Evolutionary conservation across 257 asterid species (phyloP), one percentile per base, ranked within the genome.

Genomic region (Eucommia ulmoides): DNA sequence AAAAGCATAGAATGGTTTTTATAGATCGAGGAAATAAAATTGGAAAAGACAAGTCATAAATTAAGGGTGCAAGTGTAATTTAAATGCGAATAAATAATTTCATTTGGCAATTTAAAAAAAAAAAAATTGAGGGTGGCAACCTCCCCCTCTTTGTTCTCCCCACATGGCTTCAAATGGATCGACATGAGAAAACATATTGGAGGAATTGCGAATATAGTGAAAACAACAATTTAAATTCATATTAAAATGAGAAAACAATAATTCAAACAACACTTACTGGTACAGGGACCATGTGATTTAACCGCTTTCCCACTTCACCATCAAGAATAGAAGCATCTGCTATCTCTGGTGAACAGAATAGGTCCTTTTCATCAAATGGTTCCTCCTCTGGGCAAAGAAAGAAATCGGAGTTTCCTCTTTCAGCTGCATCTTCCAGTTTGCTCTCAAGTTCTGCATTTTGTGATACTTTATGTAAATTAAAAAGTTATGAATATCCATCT

Each of bases 241-340:
- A 35, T 35, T 2, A 18, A 0, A 1, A 35, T 9, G n/a, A 4
- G 3, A 18, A 2, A 35, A 35, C 44, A 10, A 10, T 11, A 35
- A 3, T 41, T 22, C 25, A 26, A 20, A 45, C 59, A n/a, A 49
- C 57, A 75, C 93, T 67, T 76, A 88, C 97, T 60, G 95, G 82
- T 50, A 81, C 65, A 2, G 97, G 69, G 51, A 69, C 71, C 88
- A 88, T 73, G 59, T 84, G 86, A 66, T 71, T 77, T 69, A 81
- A 62, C 68, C 97, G 68, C 65, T 69, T 84, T 24, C 93, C 97
- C 52, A 88, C 64, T 63, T 83, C 94, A 59, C 92, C 91, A 71
- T 83, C 95, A 69, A 84, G 73, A 70, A 57, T 73, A 48, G 81
- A 77, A 47, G 83, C 95, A 67, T 68, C 67, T 69, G 75, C 95